Conservation (phyloP, 805 yeast genomes). For the Schwanniomyces yamadae region DNA sequence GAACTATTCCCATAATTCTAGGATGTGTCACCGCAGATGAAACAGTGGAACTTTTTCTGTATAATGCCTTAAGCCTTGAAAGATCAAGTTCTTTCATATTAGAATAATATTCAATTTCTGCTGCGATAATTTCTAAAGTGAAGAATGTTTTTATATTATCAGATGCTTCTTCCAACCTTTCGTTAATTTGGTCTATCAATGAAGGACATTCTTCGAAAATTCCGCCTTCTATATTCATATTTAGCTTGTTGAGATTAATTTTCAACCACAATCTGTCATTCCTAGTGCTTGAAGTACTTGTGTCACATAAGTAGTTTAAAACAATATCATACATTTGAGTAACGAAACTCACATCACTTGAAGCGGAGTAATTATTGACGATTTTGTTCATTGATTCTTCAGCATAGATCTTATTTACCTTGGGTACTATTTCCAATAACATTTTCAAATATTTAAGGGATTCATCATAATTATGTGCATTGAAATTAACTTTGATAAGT, state of each 20-base stretch:
- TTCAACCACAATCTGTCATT: constrained; percentile 48
- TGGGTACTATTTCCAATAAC: constrained; percentile 22
- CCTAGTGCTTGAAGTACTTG: constrained; percentile 15
- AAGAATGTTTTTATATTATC: constrained; percentile 48
- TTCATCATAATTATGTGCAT: constrained; percentile 19
- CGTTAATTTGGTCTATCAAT: constrained; percentile 37
- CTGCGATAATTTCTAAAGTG: constrained; percentile 63
- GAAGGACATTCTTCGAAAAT: constrained; percentile 31
- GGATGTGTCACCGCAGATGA: constrained; percentile 75
- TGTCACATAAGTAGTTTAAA: constrained; percentile 21
- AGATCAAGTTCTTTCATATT: constrained; percentile 32
- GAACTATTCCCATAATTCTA: constrained; percentile 65
- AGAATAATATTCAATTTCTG: constrained; percentile 57
- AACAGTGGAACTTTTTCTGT: constrained; percentile 42
- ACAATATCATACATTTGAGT: constrained; percentile 30
- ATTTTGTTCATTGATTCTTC: constrained; percentile 41
- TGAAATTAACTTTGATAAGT: constrained; percentile 35
- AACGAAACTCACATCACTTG: constrained; percentile 27
- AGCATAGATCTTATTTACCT: constrained; percentile 34
- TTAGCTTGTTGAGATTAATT: constrained; percentile 45
- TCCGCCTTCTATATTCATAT: constrained; percentile 30
- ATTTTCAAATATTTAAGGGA: constrained; percentile 21
- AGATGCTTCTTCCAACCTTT: constrained; percentile 33
- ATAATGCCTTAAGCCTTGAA: constrained; percentile 45
- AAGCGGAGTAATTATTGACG: constrained; percentile 30